Conservation (phyloP, 148 eudicot species). For the Chenopodium suecicum region DNA sequence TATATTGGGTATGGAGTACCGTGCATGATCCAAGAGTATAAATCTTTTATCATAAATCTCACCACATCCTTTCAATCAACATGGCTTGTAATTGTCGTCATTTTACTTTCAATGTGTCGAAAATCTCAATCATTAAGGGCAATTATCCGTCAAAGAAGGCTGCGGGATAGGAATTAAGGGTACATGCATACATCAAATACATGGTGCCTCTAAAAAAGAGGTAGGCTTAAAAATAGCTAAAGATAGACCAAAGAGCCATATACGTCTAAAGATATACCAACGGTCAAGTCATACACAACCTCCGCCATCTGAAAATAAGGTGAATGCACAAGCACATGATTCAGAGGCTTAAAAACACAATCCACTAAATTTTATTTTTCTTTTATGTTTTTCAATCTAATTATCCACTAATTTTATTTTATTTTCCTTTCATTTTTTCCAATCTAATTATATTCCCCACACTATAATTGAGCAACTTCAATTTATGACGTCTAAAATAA, state of each 20-base stretch:
- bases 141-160: too few relatives aligned
- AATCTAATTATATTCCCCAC: background rate
- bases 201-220: background rate
- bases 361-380: background rate
- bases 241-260: background rate
- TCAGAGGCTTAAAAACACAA: background rate
- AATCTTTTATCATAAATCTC: too few relatives aligned
- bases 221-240: constrained; percentile 2
- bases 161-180: too few relatives aligned
- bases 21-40: too few relatives aligned
- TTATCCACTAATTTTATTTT: background rate
- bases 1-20: too few relatives aligned
- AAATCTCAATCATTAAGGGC: too few relatives aligned
- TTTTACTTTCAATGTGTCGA: too few relatives aligned
- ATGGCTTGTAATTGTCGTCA: too few relatives aligned
- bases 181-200: too few relatives aligned
- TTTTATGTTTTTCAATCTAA: background rate
- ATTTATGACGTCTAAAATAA: constrained; percentile 8
- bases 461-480: constrained; percentile 19
- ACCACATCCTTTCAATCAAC: too few relatives aligned
- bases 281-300: background rate
- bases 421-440: background rate
- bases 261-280: background rate
- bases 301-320: background rate
- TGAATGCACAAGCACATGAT: constrained; percentile 18